A percentile compares a stretch with the other conserved stretches of the same genome.
Evolutionary conservation across 139 green algal species (phyloP).

Genomic region (Ettlia oleoabundans): DNA sequence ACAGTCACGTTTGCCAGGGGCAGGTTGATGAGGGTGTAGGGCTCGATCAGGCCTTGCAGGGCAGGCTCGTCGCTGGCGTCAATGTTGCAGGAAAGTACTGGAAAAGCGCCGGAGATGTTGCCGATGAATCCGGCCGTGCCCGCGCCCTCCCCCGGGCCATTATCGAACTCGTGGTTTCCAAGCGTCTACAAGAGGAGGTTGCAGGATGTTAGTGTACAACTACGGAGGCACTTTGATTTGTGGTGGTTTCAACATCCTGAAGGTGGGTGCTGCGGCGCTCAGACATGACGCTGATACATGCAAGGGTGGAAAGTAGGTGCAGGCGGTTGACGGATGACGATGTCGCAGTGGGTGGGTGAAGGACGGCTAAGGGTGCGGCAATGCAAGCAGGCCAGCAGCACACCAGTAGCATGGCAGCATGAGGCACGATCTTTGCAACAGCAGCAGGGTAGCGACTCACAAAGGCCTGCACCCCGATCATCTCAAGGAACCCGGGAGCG

Average conservation of each 20-base stretch:
- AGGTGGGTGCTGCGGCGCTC: no score
- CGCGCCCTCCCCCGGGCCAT: background rate
- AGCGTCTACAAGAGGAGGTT: background rate
- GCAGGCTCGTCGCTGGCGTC: constrained; percentile 6
- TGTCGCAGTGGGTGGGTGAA: no score
- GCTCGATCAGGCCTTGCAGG: constrained; percentile 2
- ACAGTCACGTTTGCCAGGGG: background rate
- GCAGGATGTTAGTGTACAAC: background rate
- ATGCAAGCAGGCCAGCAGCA: no score
- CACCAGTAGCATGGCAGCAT: no score
- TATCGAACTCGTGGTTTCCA: constrained; percentile 26
- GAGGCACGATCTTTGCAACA: no score
- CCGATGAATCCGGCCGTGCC: background rate
- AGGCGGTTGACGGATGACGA: no score
- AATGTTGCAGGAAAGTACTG: constrained; percentile 9
- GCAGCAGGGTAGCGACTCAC: background rate
- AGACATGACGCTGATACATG: no score
- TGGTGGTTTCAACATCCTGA: no score
- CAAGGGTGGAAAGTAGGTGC: no score
- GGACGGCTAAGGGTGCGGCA: no score
- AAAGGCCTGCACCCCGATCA: constrained; percentile 23
- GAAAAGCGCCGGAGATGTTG: background rate
- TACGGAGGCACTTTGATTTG: no score
- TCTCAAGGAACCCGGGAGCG: background rate
- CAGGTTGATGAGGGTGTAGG: constrained; percentile 8